phyloP scores from a whole-genome alignment of 257 asterid genomes.

The Coffea eugenioides region DNA sequence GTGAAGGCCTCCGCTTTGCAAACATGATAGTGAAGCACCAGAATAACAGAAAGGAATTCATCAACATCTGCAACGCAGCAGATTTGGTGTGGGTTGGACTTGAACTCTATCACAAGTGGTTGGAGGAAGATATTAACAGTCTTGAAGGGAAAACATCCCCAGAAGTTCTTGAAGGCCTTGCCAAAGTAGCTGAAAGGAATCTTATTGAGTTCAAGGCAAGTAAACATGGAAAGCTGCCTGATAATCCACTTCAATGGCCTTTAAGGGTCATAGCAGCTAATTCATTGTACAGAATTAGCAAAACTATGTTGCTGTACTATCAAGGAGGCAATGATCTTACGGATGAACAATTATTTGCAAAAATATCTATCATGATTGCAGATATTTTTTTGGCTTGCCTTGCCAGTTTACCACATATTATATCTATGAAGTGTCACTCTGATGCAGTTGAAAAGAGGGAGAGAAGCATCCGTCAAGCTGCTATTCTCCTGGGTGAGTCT shows the following conservation, averaged over 20 bases:
- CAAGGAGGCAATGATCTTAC: neutral
- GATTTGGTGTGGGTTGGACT: slow-evolving; percentile 27
- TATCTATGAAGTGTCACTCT: slow-evolving; percentile 27
- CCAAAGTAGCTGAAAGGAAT: slow-evolving; percentile 19
- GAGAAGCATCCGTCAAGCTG: slow-evolving; percentile 27
- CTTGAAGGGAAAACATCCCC: slow-evolving; percentile 2
- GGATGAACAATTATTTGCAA: slow-evolving; percentile 19
- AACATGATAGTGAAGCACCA: too few species aligned
- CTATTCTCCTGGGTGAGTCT: slow-evolving; percentile 31
- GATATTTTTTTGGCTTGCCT: slow-evolving; percentile 33
- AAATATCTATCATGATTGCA: slow-evolving; percentile 26
- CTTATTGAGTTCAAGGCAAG: slow-evolving; percentile 14
- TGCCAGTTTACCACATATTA: slow-evolving; percentile 21
- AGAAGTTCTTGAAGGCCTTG: slow-evolving; percentile 16
- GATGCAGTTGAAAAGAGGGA: slow-evolving; percentile 31
- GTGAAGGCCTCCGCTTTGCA: too few species aligned
- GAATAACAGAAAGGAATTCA: too few species aligned
- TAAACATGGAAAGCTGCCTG: neutral
- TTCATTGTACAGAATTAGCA: slow-evolving; percentile 35
- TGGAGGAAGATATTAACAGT: slow-evolving; percentile 21
- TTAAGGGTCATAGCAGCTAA: slow-evolving; percentile 25
- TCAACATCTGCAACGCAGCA: neutral
- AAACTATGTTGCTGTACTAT: slow-evolving; percentile 15
- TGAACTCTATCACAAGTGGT: slow-evolving; percentile 19
- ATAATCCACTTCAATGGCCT: slow-evolving; percentile 30